Evolutionary conservation across 768 basidiomycete species (phyloP).

Genomic region (Boletus sensibilis): DNA sequence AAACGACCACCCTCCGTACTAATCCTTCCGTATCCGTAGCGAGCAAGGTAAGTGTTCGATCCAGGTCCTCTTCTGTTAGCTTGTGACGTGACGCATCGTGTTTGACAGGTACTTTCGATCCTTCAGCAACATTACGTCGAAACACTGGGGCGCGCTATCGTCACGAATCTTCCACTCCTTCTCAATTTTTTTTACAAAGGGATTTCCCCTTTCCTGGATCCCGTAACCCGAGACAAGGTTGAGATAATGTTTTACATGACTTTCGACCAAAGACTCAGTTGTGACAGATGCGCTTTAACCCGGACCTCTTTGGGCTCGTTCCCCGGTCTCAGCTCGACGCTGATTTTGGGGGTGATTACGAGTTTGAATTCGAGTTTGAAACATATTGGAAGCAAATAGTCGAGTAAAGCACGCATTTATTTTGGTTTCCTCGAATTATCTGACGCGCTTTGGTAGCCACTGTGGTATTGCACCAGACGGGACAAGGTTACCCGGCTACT

Average conservation of each 20-base stretch:
- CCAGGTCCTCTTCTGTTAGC: background rate
- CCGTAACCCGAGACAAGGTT: conserved; percentile 86
- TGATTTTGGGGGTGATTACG: conserved; percentile 77
- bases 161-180: conserved; percentile 76
- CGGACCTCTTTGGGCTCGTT: conserved; percentile 72
- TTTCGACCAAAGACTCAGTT: background rate
- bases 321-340: conserved; percentile 74
- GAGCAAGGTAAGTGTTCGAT: conserved; percentile 51
- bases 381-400: conserved; percentile 81
- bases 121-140: conserved; percentile 89
- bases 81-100: background rate
- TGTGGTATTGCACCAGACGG: conserved; percentile 59
- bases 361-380: conserved; percentile 69
- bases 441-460: conserved; percentile 37
- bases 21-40: conserved; percentile 84
- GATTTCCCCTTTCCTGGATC: conserved; percentile 84
- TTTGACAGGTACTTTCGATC: conserved; percentile 63
- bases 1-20: conserved; percentile 73
- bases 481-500: conserved; percentile 39
- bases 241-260: background rate
- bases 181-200: conserved; percentile 80
- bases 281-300: conserved; percentile 82
- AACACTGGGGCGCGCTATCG: conserved; percentile 79
- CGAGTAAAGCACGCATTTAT: conserved; percentile 42
- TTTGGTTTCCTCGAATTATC: background rate